Conservation (phyloP, 2,329 filamentous ascomycete genomes). For the Endocalyx cinctus region DNA sequence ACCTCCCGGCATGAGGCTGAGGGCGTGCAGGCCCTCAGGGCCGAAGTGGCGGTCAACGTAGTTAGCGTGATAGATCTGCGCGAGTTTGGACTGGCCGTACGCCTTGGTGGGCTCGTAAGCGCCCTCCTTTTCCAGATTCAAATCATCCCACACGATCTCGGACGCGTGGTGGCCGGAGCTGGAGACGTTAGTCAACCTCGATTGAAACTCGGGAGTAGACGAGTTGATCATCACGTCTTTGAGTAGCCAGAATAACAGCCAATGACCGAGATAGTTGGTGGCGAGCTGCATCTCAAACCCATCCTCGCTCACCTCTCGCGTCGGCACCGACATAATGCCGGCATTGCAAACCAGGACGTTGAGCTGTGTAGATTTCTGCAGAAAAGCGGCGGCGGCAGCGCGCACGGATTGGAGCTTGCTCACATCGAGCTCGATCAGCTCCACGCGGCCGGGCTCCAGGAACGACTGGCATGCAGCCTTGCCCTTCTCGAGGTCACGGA, state of each 20-base stretch:
- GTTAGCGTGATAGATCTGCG: not conserved
- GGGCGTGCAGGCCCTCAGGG: not conserved
- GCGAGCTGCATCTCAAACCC: slow-evolving; percentile 9
- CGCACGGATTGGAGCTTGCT: slow-evolving; percentile 9
- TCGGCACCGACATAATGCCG: no score
- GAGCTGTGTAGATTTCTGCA: not conserved
- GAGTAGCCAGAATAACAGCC: not conserved
- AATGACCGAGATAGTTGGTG: slow-evolving; percentile 6
- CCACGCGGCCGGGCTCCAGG: slow-evolving; percentile 9
- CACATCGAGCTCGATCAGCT: slow-evolving; percentile 13
- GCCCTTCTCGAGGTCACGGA: slow-evolving; percentile 11
- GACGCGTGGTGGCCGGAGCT: slow-evolving; percentile 33
- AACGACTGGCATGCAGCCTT: slow-evolving; percentile 9
- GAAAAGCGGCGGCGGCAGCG: not conserved
- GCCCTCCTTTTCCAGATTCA: not conserved
- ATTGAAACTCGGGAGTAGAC: slow-evolving; percentile 25
- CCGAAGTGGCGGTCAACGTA: not conserved
- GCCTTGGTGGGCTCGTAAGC: not conserved
- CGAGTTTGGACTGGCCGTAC: not conserved
- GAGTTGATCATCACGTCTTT: not conserved
- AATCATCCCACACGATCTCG: not conserved
- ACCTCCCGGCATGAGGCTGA: not conserved
- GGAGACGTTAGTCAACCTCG: slow-evolving; percentile 39
- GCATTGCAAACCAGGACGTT: slow-evolving; percentile 7
- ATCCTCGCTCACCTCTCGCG: slow-evolving; percentile 4